Base-by-base conservation (phyloP, 768 basidiomycete species). In the Pisolithus orientalis region DNA sequence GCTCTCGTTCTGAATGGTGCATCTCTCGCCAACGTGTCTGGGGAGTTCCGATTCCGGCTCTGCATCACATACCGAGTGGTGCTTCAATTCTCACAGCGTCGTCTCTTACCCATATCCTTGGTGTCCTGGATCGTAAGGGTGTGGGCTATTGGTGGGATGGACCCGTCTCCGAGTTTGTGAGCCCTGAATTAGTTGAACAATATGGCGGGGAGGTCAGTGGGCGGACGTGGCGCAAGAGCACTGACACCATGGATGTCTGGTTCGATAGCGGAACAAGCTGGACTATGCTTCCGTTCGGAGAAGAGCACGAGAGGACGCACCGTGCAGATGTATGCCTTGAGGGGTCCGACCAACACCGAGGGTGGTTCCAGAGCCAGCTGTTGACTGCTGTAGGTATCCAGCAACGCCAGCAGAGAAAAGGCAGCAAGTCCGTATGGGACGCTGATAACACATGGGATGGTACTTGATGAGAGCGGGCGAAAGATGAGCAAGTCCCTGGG, bases 171-270 rank as follows among this genome's bases (percentile, higher is more conserved):
- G 89, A 90, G 28, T 96, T 99, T 67, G 70, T 95, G 5, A 79
- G 86, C 9, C 78, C 82, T 0, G 72, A 76, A 45, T 75, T 88
- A 17, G 64, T 68, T 5, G 71, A 74, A 47, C 70, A 74, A n/a
- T 78, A 77, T 7, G 65, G 65, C 32, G 49, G 65, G 58, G 39
- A 60, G 66, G 49, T 64, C 32, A 13, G 17, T 16, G 59, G 59
- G 38, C 73, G 72, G 1, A 68, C 67, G 1, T 94, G 86, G 82
- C 69, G 72, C 44, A 94, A 92, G 65, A 87, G 94, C 8, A 84
- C 80, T 2, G 95, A 99, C 65, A 99, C 95, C 2, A 93, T 98
- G 85, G 95, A 99, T 66, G 95, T 99, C 14, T 99, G 95, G 95
- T 98, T 97, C 59, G 95, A 99, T 69, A 94, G 91, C 59, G 95